phyloP scores from a whole-genome alignment of 2,329 filamentous ascomycete genomes.

The Coniochaeta sp. region DNA sequence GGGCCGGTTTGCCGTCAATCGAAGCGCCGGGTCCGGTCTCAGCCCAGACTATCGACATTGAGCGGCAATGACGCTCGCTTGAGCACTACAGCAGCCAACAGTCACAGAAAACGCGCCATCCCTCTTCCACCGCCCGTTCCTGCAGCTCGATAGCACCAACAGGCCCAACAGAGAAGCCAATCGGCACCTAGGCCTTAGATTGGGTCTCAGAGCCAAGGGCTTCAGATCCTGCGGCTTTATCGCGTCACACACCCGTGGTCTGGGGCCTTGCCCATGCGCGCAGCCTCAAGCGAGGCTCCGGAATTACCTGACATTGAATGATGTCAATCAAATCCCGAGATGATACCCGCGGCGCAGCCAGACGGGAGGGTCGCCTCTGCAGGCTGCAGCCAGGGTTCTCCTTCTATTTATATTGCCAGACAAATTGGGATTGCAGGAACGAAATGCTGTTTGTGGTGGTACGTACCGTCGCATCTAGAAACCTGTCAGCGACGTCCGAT shows the following conservation, averaged over 20 bases:
- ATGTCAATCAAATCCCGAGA: constrained; percentile 18
- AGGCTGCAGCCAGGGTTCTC: constrained; percentile 14
- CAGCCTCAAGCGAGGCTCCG: constrained; percentile 18
- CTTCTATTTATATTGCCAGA: constrained; percentile 12
- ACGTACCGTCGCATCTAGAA: constrained; percentile 58
- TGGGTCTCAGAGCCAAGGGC: constrained; percentile 15
- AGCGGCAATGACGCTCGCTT: constrained; percentile 16
- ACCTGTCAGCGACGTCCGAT: constrained; percentile 22
- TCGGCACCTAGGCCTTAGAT: constrained; percentile 12
- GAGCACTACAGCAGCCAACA: constrained; percentile 10
- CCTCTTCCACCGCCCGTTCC: constrained; percentile 13
- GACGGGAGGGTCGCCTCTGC: constrained; percentile 9
- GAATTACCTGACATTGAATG: constrained; percentile 18
- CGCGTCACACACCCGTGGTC: constrained; percentile 18
- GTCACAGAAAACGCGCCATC: background rate
- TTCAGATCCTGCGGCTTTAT: constrained; percentile 12
- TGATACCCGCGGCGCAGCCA: constrained; percentile 14
- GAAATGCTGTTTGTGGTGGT: constrained; percentile 9
- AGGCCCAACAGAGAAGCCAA: constrained; percentile 6
- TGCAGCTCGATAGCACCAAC: constrained; percentile 12
- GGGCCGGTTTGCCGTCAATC: background rate
- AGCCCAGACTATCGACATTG: background rate
- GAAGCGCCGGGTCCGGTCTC: background rate
- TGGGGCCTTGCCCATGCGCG: constrained; percentile 10
- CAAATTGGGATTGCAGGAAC: background rate